A percentile compares a stretch with the other conserved stretches of the same genome.
Conservation (phyloP, 139 green algal genomes). For the Chlamydomonas applanata region DNA sequence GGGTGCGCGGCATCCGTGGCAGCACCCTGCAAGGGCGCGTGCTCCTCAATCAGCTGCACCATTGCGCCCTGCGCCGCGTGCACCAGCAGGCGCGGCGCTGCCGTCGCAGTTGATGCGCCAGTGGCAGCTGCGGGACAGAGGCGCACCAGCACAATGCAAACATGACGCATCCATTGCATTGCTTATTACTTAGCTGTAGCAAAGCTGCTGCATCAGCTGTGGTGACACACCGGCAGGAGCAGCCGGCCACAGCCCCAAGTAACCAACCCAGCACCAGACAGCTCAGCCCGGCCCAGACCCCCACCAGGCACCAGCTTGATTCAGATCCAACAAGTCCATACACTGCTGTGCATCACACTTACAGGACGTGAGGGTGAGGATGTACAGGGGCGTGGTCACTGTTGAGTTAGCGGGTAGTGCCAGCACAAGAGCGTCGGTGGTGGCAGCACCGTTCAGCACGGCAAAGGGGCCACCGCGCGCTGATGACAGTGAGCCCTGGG, state of each 20-base stretch:
- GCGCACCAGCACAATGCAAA: neutral
- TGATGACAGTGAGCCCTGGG: slow-evolving; percentile 57
- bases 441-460: slow-evolving; percentile 63
- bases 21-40: neutral
- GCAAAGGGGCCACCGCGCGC: slow-evolving; percentile 69
- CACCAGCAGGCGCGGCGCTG: slow-evolving; percentile 64
- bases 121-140: neutral
- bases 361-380: slow-evolving; percentile 65
- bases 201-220: slow-evolving; percentile 12
- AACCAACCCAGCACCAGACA: neutral
- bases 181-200: too few species aligned
- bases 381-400: slow-evolving; percentile 61
- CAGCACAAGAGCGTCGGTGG: slow-evolving; percentile 65
- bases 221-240: slow-evolving; percentile 50
- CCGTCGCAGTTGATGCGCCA: neutral
- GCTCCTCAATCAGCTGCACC: slow-evolving; percentile 13
- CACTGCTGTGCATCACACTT: neutral
- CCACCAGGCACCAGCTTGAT: too few species aligned
- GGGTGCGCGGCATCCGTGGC: neutral
- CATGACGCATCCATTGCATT: neutral
- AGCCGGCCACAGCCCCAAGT: slow-evolving; percentile 39
- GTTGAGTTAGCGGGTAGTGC: slow-evolving; percentile 41
- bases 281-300: too few species aligned
- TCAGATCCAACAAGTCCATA: too few species aligned
- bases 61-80: slow-evolving; percentile 32